These are phyloP conservation scores for Yamadazyma diddensiae DNA, from an alignment of 1,139 yeast species.

Conservation along the genomic window DNA sequence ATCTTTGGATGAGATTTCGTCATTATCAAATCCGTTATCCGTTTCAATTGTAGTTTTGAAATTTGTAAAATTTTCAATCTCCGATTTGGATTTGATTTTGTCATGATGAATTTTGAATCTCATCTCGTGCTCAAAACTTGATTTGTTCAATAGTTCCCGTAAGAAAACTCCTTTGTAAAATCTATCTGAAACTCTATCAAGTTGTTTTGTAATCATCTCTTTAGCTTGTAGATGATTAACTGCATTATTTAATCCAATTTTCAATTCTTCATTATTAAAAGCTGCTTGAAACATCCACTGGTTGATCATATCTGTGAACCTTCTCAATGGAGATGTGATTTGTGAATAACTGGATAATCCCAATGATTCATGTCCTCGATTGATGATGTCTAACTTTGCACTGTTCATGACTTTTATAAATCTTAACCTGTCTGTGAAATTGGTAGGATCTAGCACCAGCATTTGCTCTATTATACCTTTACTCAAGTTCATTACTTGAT, in stretches of 20 bases:
- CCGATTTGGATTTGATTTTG: too few relatives aligned
- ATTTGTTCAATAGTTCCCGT: slow-evolving; percentile 21
- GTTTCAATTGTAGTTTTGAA: slow-evolving; percentile 4
- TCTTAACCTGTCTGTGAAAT: slow-evolving; percentile 17
- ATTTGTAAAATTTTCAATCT: slow-evolving; percentile 8
- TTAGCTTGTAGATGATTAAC: slow-evolving; percentile 29
- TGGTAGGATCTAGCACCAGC: slow-evolving; percentile 24
- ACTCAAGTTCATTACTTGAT: slow-evolving; percentile 31
- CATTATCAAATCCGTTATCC: not conserved
- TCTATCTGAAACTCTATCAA: slow-evolving; percentile 24
- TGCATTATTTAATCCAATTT: slow-evolving; percentile 5
- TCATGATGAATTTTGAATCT: slow-evolving; percentile 23
- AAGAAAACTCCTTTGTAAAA: slow-evolving; percentile 43
- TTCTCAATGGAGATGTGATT: slow-evolving; percentile 84
- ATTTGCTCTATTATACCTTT: slow-evolving; percentile 14
- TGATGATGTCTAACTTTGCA: slow-evolving; percentile 33
- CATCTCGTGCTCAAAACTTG: slow-evolving; percentile 15
- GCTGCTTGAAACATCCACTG: slow-evolving; percentile 53
- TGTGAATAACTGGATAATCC: slow-evolving; percentile 68
- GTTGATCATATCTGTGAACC: slow-evolving; percentile 78
- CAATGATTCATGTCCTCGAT: slow-evolving; percentile 54
- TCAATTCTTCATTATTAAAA: not conserved
- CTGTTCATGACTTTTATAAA: slow-evolving; percentile 26
- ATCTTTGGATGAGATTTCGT: not conserved
- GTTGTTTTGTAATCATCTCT: slow-evolving; percentile 26